phyloP scores from a whole-genome alignment of 768 basidiomycete species.

The Podaxis rugospora region DNA sequence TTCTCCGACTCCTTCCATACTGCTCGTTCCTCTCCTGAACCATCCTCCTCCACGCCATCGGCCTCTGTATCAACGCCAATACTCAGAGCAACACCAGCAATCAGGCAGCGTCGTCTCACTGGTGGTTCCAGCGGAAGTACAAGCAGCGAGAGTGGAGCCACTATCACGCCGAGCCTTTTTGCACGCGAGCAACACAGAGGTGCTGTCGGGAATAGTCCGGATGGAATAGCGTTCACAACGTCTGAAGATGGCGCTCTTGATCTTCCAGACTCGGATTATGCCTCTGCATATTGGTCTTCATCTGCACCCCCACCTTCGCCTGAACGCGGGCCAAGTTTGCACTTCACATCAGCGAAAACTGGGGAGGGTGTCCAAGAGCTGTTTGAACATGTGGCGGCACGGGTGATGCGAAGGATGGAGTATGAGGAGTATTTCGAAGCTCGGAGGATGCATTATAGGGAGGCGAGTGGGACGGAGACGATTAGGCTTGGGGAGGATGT shows the following conservation, averaged over 20 bases:
- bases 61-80: conserved; percentile 13
- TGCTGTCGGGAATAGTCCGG: background rate
- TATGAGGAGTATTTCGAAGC: conserved; percentile 58
- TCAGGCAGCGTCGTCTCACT: conserved; percentile 22
- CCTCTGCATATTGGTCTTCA: conserved; percentile 12
- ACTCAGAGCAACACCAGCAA: conserved; percentile 14
- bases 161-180: conserved; percentile 60
- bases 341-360: conserved; percentile 77
- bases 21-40: conserved; percentile 56
- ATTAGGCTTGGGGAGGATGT: conserved; percentile 21
- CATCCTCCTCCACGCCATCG: conserved; percentile 14
- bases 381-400: conserved; percentile 69
- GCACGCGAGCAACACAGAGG: conserved; percentile 26
- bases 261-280: background rate
- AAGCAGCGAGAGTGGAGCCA: conserved; percentile 44
- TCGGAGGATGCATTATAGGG: conserved; percentile 34
- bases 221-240: background rate
- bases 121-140: conserved; percentile 29
- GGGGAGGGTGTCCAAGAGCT: conserved; percentile 67
- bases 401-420: conserved; percentile 63
- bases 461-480: conserved; percentile 30
- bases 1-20: conserved; percentile 62
- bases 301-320: conserved; percentile 23
- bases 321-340: conserved; percentile 57
- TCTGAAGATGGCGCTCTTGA: background rate